Conservation (phyloP, 345 rosid species). For the Gossypium thurberi region DNA sequence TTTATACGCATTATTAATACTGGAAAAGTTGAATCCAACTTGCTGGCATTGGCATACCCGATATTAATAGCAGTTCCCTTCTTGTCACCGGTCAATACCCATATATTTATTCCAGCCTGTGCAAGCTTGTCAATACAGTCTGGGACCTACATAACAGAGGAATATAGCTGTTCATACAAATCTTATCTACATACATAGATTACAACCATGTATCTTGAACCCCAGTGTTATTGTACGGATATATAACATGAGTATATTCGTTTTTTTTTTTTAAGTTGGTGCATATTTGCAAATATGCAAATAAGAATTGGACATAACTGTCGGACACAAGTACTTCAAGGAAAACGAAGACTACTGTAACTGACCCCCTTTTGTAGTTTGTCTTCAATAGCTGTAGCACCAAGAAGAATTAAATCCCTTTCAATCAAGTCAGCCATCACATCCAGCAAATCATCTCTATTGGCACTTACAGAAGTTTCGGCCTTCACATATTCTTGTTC, state of each 20-base stretch:
- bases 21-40: background rate
- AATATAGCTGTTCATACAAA: background rate
- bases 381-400: constrained; percentile 94
- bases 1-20: background rate
- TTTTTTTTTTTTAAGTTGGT: no score
- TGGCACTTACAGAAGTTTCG: constrained; percentile 42
- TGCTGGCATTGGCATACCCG: constrained; percentile 44
- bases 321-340: background rate
- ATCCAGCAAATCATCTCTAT: constrained; percentile 48
- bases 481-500: constrained; percentile 50
- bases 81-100: constrained; percentile 93
- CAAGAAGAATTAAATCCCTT: constrained; percentile 67
- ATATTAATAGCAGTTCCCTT: constrained; percentile 87
- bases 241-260: no score
- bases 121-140: constrained; percentile 70
- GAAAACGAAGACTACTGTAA: background rate
- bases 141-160: constrained; percentile 47
- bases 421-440: constrained; percentile 60
- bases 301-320: background rate
- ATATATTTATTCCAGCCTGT: constrained; percentile 59
- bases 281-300: no score
- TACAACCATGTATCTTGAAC: background rate
- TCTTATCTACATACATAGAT: background rate
- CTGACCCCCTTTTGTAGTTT: constrained; percentile 84
- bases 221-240: no score